Base-by-base conservation (phyloP, 805 yeast genomes). In the Candida andamanensis region DNA sequence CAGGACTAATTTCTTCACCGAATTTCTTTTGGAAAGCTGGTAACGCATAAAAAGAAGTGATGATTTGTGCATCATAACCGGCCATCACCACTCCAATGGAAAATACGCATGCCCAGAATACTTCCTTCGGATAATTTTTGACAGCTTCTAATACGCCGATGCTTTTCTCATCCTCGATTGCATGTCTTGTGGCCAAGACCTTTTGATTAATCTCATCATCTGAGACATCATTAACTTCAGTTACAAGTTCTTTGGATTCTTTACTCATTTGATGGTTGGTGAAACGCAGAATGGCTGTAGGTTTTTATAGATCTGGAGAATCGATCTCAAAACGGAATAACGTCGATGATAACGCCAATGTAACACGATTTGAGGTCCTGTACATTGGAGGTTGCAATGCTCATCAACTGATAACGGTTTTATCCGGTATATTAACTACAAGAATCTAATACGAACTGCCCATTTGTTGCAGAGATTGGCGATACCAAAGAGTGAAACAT, bases 91-190 rank as follows among this genome's bases (percentile, higher is more conserved):
- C 47, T 17, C 64, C 63, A 7, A 65, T 39, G 5, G 71, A 57
- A 32, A 70, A 50, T 25, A 67, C 45, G 13, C 63, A 36, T 2
- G 74, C 67, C 77, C 76, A 71, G 11, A 19, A 9, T 8, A 19
- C 11, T 19, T 19, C 22, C 11, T 11, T 8, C 8, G 22, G 22
- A 19, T 19, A 19, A 9, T 19, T 8, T 11, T 11, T 8, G 8
- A 19, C 11, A 9, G 22, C 22, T 11, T 19, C 22, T 19, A 19
- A 11, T 11, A 19, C 22, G 8, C 22, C 22, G 8, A 19, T 19
- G 11, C 22, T 19, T 19, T 19, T 19, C 22, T 19, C 22, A 9
- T 19, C 10, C 22, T 19, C 22, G 8, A 19, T 11, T 19, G 22
- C 22, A 19, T 9, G 10, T 19, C 11, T 11, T 9, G 22, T 19